Percentiles rank a stretch among this genome's conserved stretches.
phyloP scores from a whole-genome alignment of 768 basidiomycete species.

The Clathrus columnatus region DNA sequence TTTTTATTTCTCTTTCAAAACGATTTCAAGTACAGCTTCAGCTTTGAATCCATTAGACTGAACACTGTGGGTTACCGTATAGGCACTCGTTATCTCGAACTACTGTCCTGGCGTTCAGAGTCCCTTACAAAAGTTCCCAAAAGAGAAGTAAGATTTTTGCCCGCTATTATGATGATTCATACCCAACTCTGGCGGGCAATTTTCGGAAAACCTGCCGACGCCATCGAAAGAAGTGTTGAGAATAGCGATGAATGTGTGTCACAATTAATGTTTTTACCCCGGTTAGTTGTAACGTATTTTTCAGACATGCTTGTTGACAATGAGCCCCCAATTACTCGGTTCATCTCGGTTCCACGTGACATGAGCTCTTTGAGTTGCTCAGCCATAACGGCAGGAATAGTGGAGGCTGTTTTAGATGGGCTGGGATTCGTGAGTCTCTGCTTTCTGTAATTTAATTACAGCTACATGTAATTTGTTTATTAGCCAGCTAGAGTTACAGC shows the following conservation, averaged over 20 bases:
- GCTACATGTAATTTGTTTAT: conserved; percentile 10
- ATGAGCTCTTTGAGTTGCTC: conserved; percentile 92
- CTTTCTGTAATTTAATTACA: conserved; percentile 1
- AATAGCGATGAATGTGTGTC: conserved; percentile 87
- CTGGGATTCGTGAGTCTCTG: conserved; percentile 78
- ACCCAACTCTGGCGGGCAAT: conserved; percentile 93
- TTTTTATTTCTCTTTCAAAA: conserved; percentile 8
- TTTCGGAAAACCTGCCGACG: conserved; percentile 90
- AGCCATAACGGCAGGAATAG: conserved; percentile 95
- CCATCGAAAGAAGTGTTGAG: conserved; percentile 92
- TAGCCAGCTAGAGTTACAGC: conserved; percentile 96
- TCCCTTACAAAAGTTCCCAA: conserved; percentile 81
- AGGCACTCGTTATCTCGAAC: conserved; percentile 78
- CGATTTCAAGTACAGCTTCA: neutral
- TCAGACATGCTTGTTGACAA: conserved; percentile 98
- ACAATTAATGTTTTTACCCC: neutral
- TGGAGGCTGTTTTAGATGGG: conserved; percentile 93
- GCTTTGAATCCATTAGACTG: conserved; percentile 39
- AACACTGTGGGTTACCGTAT: conserved; percentile 91
- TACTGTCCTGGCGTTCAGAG: conserved; percentile 75
- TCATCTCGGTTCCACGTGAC: conserved; percentile 90
- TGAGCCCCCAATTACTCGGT: conserved; percentile 82
- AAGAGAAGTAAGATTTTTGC: conserved; percentile 83
- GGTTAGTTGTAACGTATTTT: conserved; percentile 1
- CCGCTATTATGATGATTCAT: conserved; percentile 88